Evolutionary conservation across 1,284 basidiomycete species (phyloP), one percentile per base, ranked within the genome.

Genomic region (Malassezia arunalokei): DNA sequence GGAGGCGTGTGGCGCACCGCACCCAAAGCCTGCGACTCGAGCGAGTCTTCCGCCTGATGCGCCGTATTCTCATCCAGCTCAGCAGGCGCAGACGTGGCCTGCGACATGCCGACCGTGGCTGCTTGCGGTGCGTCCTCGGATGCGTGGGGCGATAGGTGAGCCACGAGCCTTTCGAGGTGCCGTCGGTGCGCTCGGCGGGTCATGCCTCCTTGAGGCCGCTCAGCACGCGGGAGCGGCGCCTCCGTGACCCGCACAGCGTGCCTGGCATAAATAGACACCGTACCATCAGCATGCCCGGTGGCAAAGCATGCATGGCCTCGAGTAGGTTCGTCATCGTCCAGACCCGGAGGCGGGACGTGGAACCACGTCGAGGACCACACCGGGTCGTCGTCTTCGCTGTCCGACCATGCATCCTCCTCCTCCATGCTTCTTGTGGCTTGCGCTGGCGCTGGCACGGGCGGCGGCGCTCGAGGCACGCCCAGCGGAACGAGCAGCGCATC

Each of bases 401-500:
- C 39, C 5, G n/a, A 48, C 39, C 38, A 41, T 6, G 24, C 33
- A 24, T 24, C 37, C 3, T 40, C 46, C 6, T 32, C 46, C 2
- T 27, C 11, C 3, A 9, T 4, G 5, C 40, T 38, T 1, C 29
- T 20, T 6, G 12, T 7, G 3, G 20, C 46, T n/a, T 30, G 8
- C 14, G 37, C n/a, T n/a, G 33, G 5, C 20, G n/a, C 20, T 7
- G 43, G 20, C 20, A 39, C 37, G 33, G 20, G 8, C 9, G 45
- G 46, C 40, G 29, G 30, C 32, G 41, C 35, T 17, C 20, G 51
- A 27, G 46, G 40, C 46, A 42, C 40, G 41, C 51, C 45, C 40
- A 54, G 27, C 29, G 52, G 52, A 12, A 54, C 52, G 29, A 43
- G 47, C 42, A 54, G 52, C 52, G 52, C 42, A 15, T 31, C 33